Percentiles rank a stretch among this genome's conserved stretches.
Conservation (phyloP, 2,329 filamentous ascomycete genomes). For the Aspergillus sp. region DNA sequence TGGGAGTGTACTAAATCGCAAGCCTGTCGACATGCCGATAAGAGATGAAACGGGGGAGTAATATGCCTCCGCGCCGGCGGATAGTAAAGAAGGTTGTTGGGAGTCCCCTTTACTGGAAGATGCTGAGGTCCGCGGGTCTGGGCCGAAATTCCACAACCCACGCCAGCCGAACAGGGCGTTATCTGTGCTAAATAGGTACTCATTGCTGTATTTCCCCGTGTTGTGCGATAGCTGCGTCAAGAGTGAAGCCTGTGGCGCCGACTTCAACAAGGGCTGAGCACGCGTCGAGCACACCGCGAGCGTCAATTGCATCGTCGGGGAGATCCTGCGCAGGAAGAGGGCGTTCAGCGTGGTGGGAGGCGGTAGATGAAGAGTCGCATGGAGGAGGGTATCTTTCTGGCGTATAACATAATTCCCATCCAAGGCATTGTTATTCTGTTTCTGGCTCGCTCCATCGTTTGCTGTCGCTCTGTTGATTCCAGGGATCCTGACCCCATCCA, state of each 20-base stretch:
- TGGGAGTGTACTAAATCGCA: slow-evolving; percentile 77
- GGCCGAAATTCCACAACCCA: slow-evolving; percentile 90
- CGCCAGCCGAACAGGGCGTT: slow-evolving; percentile 79
- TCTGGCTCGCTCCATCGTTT: too few species aligned
- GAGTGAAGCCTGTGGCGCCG: slow-evolving; percentile 38
- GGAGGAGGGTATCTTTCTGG: slow-evolving; percentile 36
- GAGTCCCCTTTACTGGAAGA: slow-evolving; percentile 26
- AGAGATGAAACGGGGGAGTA: slow-evolving; percentile 94
- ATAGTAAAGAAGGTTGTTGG: slow-evolving; percentile 71
- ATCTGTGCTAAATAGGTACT: slow-evolving; percentile 87
- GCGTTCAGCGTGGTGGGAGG: slow-evolving; percentile 81
- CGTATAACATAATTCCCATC: background rate
- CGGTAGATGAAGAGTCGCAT: slow-evolving; percentile 40
- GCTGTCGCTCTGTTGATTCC: too few species aligned
- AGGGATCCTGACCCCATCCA: slow-evolving; percentile 9
- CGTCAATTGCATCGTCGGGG: slow-evolving; percentile 68
- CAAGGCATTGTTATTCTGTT: slow-evolving; percentile 41
- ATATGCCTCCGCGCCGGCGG: slow-evolving; percentile 85
- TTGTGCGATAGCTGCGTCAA: slow-evolving; percentile 56
- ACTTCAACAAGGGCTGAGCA: slow-evolving; percentile 34
- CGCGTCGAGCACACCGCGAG: slow-evolving; percentile 49
- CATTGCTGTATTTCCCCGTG: slow-evolving; percentile 75
- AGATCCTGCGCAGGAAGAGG: slow-evolving; percentile 69
- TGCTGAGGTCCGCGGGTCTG: slow-evolving; percentile 41
- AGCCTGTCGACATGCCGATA: slow-evolving; percentile 78